Evolutionary conservation across 345 rosid species (phyloP).

Genomic region (Salix arbutifolia): DNA sequence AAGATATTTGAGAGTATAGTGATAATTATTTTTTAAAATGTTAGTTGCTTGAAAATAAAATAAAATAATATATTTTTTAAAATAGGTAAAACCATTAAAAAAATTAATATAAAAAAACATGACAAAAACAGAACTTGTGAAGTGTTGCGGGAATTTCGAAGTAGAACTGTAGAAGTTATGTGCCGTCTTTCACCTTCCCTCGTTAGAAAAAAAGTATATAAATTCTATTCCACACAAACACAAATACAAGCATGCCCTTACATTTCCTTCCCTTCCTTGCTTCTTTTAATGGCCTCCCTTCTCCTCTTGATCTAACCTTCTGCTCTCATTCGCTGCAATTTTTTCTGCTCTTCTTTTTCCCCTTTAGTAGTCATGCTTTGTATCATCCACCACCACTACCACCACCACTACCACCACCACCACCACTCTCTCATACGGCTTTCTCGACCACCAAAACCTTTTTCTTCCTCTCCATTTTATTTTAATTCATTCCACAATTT

Average conservation of each 20-base stretch:
- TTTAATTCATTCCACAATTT: not conserved
- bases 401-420: not conserved
- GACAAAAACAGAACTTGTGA: too few species aligned
- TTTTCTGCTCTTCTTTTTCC: not conserved
- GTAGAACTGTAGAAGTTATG: too few species aligned
- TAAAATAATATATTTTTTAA: too few species aligned
- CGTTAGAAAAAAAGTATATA: too few species aligned
- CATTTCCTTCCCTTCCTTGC: not conserved
- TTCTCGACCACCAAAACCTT: not conserved
- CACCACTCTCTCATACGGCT: not conserved
- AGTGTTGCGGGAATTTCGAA: too few species aligned
- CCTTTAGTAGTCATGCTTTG: slow-evolving; percentile 32
- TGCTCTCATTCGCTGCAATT: not conserved
- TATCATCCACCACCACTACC: slow-evolving; percentile 8
- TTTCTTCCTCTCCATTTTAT: not conserved
- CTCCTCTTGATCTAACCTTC: not conserved
- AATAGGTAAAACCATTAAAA: too few species aligned
- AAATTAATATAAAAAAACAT: too few species aligned
- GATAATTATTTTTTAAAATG: too few species aligned
- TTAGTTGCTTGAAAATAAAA: too few species aligned
- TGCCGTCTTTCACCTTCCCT: too few species aligned
- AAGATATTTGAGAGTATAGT: too few species aligned
- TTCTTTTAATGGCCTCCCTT: not conserved
- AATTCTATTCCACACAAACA: not conserved
- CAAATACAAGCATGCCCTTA: too few species aligned